Base-by-base conservation (phyloP, 2,329 filamentous ascomycete species). In the Zalaria obscura region DNA sequence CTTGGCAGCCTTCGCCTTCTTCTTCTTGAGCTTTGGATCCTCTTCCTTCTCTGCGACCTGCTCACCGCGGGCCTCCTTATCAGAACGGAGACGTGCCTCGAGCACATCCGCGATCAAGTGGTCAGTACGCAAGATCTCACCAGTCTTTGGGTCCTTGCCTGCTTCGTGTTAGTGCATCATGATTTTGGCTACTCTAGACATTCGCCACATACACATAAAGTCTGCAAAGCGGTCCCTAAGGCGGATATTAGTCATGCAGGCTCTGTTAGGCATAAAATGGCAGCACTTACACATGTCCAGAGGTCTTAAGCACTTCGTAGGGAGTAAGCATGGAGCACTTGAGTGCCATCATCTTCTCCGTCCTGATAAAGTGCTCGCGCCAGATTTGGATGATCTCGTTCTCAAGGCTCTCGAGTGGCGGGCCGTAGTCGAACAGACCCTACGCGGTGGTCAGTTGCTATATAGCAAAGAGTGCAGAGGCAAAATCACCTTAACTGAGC, bases 41-140 rank as follows among this genome's bases (percentile, higher is more conserved):
- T 87, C 83, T 63, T 84, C 82, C 52, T 83, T 80, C 55, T 81
- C 82, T 39, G 86, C 70, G 7, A 76, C 63, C 60, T 81, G 83
- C 56, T 87, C 69, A 52, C 88, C 88, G 54, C 91, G 84, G 27
- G 91, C 89, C 63, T 93, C 81, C 69, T 91, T 91, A 68, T 96
- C 79, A 40, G 85, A 87, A 64, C 88, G 89, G 47, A 98, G 66
- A 33, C 91, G 75, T 38, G 76, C 70, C 69, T 95, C 88, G 40
- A 98, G 76, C 32, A 95, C 79, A 54, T 93, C 85, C 71, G 96
- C 88, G 51, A 98, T 88, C 55, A 96, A 76, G 68, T 98, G 91
- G 59, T 98, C 91, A 44, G 91, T 87, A 52, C 91, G 79, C 60
- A 98, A 78, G 57, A 95, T 94, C 63, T 98, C 91, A 59, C 91